Conservation (phyloP, 768 basidiomycete species). For the Hydnomerulius pinastri region DNA sequence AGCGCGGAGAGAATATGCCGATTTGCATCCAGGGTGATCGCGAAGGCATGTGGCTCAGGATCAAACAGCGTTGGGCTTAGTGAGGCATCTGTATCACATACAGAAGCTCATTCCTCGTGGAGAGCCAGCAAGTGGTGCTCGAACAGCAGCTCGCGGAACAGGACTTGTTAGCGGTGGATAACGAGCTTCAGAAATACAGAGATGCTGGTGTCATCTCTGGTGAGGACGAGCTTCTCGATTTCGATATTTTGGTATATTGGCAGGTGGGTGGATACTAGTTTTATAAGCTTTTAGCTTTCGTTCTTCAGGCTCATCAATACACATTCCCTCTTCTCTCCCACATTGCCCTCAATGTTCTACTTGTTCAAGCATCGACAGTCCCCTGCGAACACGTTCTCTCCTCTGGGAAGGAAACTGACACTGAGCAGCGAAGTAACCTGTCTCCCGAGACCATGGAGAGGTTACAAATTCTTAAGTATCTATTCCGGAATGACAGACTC, state of each 20-base stretch:
- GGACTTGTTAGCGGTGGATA: neutral
- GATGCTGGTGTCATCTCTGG: neutral
- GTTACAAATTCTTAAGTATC: constrained; percentile 29
- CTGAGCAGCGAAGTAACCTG: constrained; percentile 20
- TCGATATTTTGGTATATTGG: neutral
- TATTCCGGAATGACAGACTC: constrained; percentile 23
- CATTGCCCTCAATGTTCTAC: constrained; percentile 21
- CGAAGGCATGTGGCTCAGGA: no score
- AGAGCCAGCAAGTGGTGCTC: neutral
- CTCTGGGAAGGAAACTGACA: constrained; percentile 20
- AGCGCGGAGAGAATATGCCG: no score
- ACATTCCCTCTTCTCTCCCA: neutral
- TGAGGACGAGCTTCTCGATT: neutral
- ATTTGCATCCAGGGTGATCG: no score
- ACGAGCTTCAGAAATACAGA: neutral
- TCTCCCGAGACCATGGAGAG: constrained; percentile 15
- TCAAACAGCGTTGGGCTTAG: no score
- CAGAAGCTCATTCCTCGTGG: no score
- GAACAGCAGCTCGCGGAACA: neutral
- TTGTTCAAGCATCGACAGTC: constrained; percentile 23
- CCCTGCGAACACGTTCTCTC: constrained; percentile 24
- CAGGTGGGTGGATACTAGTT: neutral
- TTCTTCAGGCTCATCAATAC: neutral
- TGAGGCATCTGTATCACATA: no score
- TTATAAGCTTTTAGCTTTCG: neutral